Conservation (phyloP, 2,329 filamentous ascomycete species). For the Thielaviopsis populi region DNA sequence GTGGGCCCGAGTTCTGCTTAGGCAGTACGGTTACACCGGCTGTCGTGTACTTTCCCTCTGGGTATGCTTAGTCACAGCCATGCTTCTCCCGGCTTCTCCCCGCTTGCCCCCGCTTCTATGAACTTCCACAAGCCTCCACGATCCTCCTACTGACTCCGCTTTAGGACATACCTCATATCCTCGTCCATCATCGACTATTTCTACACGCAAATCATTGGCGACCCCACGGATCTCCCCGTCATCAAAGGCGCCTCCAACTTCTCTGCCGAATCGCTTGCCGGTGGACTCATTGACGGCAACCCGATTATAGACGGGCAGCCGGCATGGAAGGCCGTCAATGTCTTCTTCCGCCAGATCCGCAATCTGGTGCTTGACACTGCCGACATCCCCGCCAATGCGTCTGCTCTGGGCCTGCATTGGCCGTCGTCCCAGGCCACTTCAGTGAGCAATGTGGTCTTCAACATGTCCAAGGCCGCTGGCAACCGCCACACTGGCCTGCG, state of each 20-base stretch:
- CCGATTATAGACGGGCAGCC: conserved; percentile 29
- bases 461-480: conserved; percentile 30
- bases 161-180: conserved; percentile 52
- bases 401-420: conserved; percentile 48
- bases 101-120: no score
- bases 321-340: conserved; percentile 41
- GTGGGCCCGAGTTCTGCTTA: conserved; percentile 23
- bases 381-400: conserved; percentile 30
- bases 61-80: conserved; percentile 20
- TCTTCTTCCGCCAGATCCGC: conserved; percentile 42
- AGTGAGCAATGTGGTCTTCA: conserved; percentile 43
- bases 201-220: conserved; percentile 64
- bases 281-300: conserved; percentile 34
- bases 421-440: conserved; percentile 49
- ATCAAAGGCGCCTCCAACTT: conserved; percentile 40
- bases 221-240: conserved; percentile 43
- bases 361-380: conserved; percentile 44
- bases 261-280: conserved; percentile 20
- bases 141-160: neutral
- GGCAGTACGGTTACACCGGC: conserved; percentile 25
- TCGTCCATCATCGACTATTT: conserved; percentile 60
- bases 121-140: neutral
- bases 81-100: no score
- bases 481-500: conserved; percentile 43
- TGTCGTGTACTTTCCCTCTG: conserved; percentile 27